Evolutionary conservation across 352 stramenopile species (phyloP).

Genomic region (Globisporangium abappressorium): DNA sequence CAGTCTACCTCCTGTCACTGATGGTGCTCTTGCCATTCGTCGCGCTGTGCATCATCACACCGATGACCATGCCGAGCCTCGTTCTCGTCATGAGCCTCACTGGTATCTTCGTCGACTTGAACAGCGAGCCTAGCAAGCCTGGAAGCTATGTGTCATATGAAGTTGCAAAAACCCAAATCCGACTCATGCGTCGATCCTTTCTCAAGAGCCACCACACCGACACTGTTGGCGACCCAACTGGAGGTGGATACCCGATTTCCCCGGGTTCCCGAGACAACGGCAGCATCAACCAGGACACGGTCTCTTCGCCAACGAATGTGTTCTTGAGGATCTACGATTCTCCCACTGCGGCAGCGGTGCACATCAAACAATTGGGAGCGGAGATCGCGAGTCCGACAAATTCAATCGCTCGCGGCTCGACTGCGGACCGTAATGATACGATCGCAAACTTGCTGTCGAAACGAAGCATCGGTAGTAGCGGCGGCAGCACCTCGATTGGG

Average conservation of each 20-base stretch:
- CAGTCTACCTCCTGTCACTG: constrained; percentile 38
- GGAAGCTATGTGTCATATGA: constrained; percentile 28
- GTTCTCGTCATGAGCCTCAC: constrained; percentile 87
- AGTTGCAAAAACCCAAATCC: constrained; percentile 65
- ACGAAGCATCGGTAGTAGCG: background rate
- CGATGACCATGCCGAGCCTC: constrained; percentile 84
- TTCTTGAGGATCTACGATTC: constrained; percentile 78
- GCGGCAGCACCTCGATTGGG: constrained; percentile 5
- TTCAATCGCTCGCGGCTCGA: background rate
- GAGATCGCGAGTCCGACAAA: constrained; percentile 18
- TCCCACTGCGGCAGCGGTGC: constrained; percentile 34
- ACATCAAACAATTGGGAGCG: constrained; percentile 20
- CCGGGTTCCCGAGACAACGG: background rate
- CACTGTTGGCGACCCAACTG: constrained; percentile 19
- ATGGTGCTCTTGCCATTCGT: constrained; percentile 70
- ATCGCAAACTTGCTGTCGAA: constrained; percentile 5
- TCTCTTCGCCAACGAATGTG: constrained; percentile 42
- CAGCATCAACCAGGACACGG: background rate
- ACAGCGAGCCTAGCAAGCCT: constrained; percentile 22
- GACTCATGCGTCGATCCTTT: constrained; percentile 69
- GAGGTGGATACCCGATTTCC: background rate
- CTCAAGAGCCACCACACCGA: constrained; percentile 63
- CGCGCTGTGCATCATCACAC: constrained; percentile 74
- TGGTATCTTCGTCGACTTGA: constrained; percentile 84
- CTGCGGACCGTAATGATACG: background rate